Base-by-base conservation (phyloP, 495 filamentous ascomycete species). In the Hypoxylon subgilvum region DNA sequence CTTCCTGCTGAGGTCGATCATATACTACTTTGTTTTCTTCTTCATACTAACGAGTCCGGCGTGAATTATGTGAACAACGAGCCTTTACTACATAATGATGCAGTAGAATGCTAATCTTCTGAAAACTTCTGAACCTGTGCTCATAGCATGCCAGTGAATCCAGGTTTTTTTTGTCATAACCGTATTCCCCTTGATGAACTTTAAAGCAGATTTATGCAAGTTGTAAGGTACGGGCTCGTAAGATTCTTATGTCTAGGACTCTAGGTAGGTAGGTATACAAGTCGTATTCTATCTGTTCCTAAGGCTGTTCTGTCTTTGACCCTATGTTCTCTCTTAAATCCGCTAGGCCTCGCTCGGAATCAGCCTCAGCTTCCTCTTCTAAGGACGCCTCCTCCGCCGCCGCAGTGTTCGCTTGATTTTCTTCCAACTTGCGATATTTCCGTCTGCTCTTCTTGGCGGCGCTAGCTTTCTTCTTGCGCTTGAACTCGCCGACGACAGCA, bases 371-470 rank as follows among this genome's bases (percentile, higher is more conserved):
- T 8, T 22, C 59, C 31, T 57, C 57, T 6, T 38, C 45, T 19
- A 2, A 3, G 16, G 8, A 51, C 5, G 4, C 54, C 31, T 58
- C 48, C 1, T 41, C 53, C 44, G 38, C 16, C 10, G 17, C 47
- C 5, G 14, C 17, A 12, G 9, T 25, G 8, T 38, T 47, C 3
- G 32, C 52, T 9, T 40, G 59, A 53, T 71, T 75, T 18, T 72
- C 75, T 1, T 76, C 78, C 8, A 83, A 63, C 55, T 71, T 69
- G 44, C 72, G 66, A 48, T 83, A 82, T 46, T 84, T 80, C 49
- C 76, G 66, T 30, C 73, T 69, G 39, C 60, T 77, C 72, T 73
- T 82, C 71, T 76, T 80, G n/a, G 65, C 71, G 39, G 69, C 69
- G 67, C 79, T 81, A 44, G 63, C 77, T 63, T 67, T 75, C 66